A percentile compares a stretch with the other conserved stretches of the same genome.
Conservation (phyloP, 345 rosid species). For the Gossypium ekmanianum region DNA sequence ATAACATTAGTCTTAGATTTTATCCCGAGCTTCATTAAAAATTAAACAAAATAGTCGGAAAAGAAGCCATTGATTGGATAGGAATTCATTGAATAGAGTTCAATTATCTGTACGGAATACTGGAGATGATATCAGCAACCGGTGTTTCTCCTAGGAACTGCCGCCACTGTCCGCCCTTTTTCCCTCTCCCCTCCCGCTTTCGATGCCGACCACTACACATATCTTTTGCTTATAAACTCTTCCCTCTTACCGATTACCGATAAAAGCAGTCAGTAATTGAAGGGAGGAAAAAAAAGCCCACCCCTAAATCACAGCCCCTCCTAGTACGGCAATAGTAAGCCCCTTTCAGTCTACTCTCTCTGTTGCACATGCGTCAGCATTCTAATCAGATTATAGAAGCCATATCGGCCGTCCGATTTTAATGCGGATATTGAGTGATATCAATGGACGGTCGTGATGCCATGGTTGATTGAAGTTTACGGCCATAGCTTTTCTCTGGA, state of each 20-base stretch:
- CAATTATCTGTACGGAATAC: conserved; percentile 4
- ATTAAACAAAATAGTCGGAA: not conserved
- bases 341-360: not conserved
- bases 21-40: too few relatives aligned
- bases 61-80: conserved; percentile 7
- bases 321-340: not conserved
- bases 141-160: not conserved
- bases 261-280: not conserved
- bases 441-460: conserved; percentile 9
- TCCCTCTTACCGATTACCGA: conserved; percentile 27
- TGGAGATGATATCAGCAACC: conserved; percentile 31
- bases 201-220: conserved; percentile 24
- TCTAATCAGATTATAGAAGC: not conserved
- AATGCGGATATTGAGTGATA: not conserved
- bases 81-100: conserved; percentile 4
- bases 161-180: not conserved
- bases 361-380: not conserved
- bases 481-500: not conserved
- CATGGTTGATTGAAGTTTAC: not conserved
- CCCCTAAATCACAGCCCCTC: not conserved
- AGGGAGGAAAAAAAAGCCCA: not conserved
- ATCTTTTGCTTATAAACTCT: conserved; percentile 36
- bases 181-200: conserved; percentile 10
- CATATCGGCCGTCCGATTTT: conserved; percentile 11
- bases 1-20: too few relatives aligned